Percentiles rank a stretch among this genome's conserved stretches.
phyloP scores from a whole-genome alignment of 179 eudicot genomes.

The Silene noctiflora region DNA sequence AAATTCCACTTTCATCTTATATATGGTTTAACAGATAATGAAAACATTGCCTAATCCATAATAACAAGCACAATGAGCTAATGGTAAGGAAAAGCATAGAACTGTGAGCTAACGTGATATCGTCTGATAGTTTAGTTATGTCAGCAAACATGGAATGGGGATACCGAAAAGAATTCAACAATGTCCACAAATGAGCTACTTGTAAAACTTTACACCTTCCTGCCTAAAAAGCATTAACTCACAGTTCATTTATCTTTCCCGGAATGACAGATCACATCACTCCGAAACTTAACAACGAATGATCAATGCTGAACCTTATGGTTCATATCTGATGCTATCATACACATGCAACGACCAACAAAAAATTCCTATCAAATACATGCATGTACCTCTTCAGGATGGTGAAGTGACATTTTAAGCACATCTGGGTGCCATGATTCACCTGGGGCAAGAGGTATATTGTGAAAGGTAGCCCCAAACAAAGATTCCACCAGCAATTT shows the following conservation, averaged over 20 bases:
- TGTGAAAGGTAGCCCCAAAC: slow-evolving; percentile 69
- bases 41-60: background rate
- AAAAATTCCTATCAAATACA: background rate
- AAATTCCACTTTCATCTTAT: background rate
- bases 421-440: slow-evolving; percentile 99
- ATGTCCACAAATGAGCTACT: background rate
- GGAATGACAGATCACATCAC: background rate
- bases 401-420: slow-evolving; percentile 81
- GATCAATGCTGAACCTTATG: background rate
- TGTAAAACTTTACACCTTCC: background rate
- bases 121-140: background rate
- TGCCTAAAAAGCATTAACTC: background rate
- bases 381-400: slow-evolving; percentile 79
- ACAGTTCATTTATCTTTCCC: background rate
- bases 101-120: background rate
- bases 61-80: background rate
- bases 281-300: background rate
- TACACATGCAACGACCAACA: no score
- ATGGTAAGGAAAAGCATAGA: background rate
- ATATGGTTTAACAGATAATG: background rate
- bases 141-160: background rate
- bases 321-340: background rate
- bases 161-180: background rate
- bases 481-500: slow-evolving; percentile 76
- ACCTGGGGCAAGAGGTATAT: slow-evolving; percentile 73